Percentiles rank a stretch among this genome's conserved stretches.
phyloP scores from a whole-genome alignment of 257 asterid species.

The Rehmannia glutinosa region DNA sequence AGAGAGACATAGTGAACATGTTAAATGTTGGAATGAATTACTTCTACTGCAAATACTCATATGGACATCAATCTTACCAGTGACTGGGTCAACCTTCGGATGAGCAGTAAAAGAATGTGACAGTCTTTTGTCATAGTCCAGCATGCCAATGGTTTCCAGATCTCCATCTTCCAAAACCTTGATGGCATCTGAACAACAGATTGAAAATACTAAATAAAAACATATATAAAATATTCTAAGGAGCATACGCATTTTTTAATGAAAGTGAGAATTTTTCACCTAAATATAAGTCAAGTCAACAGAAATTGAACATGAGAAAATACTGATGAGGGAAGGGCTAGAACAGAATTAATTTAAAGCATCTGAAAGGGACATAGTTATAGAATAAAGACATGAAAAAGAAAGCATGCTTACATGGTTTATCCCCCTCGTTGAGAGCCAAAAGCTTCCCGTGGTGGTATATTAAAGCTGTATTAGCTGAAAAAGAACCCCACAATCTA shows the following conservation, averaged over 20 bases:
- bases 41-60: neutral
- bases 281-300: neutral
- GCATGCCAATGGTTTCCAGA: constrained; percentile 83
- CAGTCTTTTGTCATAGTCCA: constrained; percentile 91
- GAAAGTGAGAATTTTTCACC: neutral
- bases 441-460: constrained; percentile 93
- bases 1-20: too few relatives aligned
- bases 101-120: constrained; percentile 92
- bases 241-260: neutral
- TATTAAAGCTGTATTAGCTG: constrained; percentile 89
- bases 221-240: too few relatives aligned
- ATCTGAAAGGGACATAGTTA: neutral
- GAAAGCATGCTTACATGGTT: constrained; percentile 74
- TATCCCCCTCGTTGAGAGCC: constrained; percentile 89
- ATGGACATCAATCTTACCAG: constrained; percentile 51
- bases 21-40: neutral
- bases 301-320: constrained; percentile 12
- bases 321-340: neutral
- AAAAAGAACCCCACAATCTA: constrained; percentile 23
- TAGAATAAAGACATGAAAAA: constrained; percentile 1
- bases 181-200: constrained; percentile 55
- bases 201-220: neutral
- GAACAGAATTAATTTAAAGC: neutral
- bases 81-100: constrained; percentile 91
- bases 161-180: constrained; percentile 97